Base-by-base conservation (phyloP, 116 monocot species). In the Cymodocea nodosa region DNA sequence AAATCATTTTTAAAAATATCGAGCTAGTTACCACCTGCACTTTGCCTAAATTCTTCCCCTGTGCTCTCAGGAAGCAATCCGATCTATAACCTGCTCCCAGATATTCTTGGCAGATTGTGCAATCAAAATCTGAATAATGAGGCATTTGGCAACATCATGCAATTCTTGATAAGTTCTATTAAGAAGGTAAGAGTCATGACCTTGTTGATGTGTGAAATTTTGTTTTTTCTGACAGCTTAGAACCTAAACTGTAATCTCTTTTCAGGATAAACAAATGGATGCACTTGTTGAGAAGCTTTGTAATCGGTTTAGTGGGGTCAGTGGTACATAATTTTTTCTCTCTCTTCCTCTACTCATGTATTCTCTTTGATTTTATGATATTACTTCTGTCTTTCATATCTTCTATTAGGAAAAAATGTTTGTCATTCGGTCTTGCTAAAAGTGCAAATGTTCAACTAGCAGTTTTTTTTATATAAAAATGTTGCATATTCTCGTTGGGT, bases 181-280 rank as follows among this genome's bases (percentile, higher is more conserved):
- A 92, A 99, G 72, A 99, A 92, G 89, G 99, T 99, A 70, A 51
- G 10, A 25, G 37, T 60, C 54, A 52, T 19, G 18, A 9, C 9
- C 15, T n/a, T 56, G 19, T 15, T 55, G 20, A 55, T 6, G 44
- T 48, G 35, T 13, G 12, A 39, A 68, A 56, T 37, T 2, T 19
- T 16, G 14, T 48, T 56, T 30, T 49, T 52, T 16, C 37, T 62
- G 62, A 16, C 40, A 50, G 48, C 25, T 65, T 54, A 55, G 17
- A 48, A 5, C 40, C 19, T 67, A 16, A 24, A 15, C 34, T 68
- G 13, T 35, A 50, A 49, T 70, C 14, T 60, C 5, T 30, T 5
- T 68, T 62, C 70, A 99, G 99, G 99, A 99, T 67, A 99, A 85
- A 69, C 93, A 99, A 83, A 99, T 99, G 99, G 99, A 99, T 83